Conservation (phyloP, 2,329 filamentous ascomycete genomes). For the Trichoderma brevicompactum region DNA sequence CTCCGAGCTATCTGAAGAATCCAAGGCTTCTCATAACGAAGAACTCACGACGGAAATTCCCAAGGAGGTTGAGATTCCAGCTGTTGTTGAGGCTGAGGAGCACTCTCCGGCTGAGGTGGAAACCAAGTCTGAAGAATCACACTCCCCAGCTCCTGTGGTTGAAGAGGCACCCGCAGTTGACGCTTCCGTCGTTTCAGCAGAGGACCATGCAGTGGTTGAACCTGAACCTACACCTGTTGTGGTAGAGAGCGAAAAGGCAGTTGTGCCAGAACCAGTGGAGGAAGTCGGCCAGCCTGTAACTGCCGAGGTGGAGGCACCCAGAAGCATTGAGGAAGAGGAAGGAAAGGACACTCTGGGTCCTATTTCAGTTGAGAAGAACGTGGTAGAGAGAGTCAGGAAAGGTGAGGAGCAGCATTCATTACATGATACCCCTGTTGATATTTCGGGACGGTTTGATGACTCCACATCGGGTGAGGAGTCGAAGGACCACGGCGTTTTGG, state of each 20-base stretch:
- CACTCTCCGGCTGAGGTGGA: not conserved
- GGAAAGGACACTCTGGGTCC: constrained; percentile 47
- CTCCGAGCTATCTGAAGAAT: constrained; percentile 17
- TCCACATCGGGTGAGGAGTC: constrained; percentile 35
- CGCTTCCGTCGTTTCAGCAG: constrained; percentile 2
- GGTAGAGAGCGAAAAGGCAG: constrained; percentile 7
- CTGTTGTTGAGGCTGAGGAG: constrained; percentile 15
- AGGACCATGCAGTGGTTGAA: not conserved
- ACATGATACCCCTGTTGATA: constrained; percentile 46
- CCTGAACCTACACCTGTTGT: constrained; percentile 8
- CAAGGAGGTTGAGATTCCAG: constrained; percentile 1
- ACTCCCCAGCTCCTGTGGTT: constrained; percentile 1
- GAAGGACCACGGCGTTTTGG: constrained; percentile 37
- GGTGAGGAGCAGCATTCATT: constrained; percentile 49
- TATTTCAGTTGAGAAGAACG: constrained; percentile 44
- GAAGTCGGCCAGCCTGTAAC: constrained; percentile 27
- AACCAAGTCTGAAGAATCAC: constrained; percentile 4
- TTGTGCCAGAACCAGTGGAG: constrained; percentile 26
- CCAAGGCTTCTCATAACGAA: constrained; percentile 10
- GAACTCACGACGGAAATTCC: not conserved
- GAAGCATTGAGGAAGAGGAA: constrained; percentile 40
- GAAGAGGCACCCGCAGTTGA: constrained; percentile 25
- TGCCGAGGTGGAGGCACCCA: constrained; percentile 24
- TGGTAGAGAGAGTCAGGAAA: constrained; percentile 44
- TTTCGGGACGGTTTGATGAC: constrained; percentile 40